Conservation (phyloP, 345 rosid species). For the Camelina neglecta region DNA sequence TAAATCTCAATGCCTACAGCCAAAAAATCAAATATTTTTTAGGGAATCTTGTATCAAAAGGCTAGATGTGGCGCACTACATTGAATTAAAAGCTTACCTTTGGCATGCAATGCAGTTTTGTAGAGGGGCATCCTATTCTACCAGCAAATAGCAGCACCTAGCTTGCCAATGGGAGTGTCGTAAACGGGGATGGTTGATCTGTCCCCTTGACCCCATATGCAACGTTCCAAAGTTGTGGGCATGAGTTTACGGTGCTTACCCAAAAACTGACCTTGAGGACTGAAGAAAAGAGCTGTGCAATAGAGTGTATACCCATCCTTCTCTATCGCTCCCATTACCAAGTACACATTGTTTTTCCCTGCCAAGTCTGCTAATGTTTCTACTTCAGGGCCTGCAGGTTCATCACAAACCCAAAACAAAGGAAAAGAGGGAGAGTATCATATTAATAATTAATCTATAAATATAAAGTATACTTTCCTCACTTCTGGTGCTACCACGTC, state of each 20-base stretch:
- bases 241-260: slow-evolving; percentile 93
- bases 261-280: slow-evolving; percentile 73
- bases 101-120: slow-evolving; percentile 79
- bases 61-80: not conserved
- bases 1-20: slow-evolving; percentile 70
- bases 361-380: slow-evolving; percentile 76
- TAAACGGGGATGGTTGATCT: slow-evolving; percentile 89
- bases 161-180: slow-evolving; percentile 77
- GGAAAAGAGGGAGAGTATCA: no score
- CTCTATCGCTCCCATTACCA: slow-evolving; percentile 92
- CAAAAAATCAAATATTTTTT: slow-evolving; percentile 1
- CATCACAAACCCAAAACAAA: not conserved
- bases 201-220: slow-evolving; percentile 96
- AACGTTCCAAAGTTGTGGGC: slow-evolving; percentile 87
- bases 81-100: slow-evolving; percentile 51
- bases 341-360: slow-evolving; percentile 66
- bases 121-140: slow-evolving; percentile 92
- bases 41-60: not conserved
- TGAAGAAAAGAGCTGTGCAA: slow-evolving; percentile 82
- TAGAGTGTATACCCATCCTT: slow-evolving; percentile 92
- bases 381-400: slow-evolving; percentile 70
- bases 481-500: no score
- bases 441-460: no score
- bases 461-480: no score
- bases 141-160: slow-evolving; percentile 96